These are phyloP conservation scores for Pichia gijzeniarum DNA, from an alignment of 805 yeast genomes.

Conservation along the genomic window DNA sequence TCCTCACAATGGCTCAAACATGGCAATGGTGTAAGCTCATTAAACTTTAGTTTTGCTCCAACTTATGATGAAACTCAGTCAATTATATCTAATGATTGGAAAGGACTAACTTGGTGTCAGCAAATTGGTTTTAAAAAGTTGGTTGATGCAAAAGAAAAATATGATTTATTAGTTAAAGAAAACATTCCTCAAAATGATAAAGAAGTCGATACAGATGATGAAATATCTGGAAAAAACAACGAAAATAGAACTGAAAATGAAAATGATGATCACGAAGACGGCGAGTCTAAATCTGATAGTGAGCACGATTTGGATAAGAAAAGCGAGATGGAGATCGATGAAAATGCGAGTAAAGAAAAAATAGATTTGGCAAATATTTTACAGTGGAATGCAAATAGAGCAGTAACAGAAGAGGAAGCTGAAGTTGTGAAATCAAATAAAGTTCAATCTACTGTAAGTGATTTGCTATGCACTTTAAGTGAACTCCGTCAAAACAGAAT, in stretches of 20 bases:
- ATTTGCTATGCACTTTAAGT: conserved; percentile 43
- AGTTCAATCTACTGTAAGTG: conserved; percentile 36
- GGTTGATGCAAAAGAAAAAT: conserved; percentile 15
- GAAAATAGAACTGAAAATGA: background rate
- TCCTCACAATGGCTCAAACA: conserved; percentile 58
- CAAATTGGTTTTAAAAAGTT: conserved; percentile 43
- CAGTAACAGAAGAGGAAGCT: conserved; percentile 22
- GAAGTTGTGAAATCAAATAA: conserved; percentile 18
- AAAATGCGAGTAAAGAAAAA: conserved; percentile 7
- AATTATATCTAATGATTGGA: conserved; percentile 44
- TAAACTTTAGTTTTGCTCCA: conserved; percentile 56
- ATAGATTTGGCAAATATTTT: conserved; percentile 27
- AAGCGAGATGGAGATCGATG: conserved; percentile 6
- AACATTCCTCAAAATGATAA: background rate
- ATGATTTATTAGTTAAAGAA: conserved; percentile 1
- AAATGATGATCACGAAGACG: conserved; percentile 4
- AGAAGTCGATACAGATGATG: conserved; percentile 1
- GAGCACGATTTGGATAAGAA: conserved; percentile 5
- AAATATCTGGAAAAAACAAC: background rate
- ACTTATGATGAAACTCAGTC: conserved; percentile 52
- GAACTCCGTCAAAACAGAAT: conserved; percentile 42
- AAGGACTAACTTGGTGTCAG: conserved; percentile 48
- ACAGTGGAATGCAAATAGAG: conserved; percentile 23
- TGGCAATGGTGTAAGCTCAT: conserved; percentile 30
- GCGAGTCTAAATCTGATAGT: conserved; percentile 6